Base-by-base conservation (phyloP, 495 filamentous ascomycete genomes). In the Tuber borchii region DNA sequence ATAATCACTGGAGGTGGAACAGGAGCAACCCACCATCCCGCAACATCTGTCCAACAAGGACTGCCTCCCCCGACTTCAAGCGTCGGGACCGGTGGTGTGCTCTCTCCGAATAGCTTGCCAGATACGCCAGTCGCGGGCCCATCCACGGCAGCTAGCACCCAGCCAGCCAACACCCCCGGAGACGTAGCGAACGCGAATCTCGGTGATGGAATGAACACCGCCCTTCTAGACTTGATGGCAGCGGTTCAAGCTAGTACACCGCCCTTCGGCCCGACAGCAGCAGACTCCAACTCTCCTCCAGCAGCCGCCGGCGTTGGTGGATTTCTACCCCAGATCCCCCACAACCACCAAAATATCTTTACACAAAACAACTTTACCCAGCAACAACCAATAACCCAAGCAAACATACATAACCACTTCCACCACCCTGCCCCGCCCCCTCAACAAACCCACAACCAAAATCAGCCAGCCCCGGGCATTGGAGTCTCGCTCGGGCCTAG, bases 401-500 rank as follows among this genome's bases (percentile, higher is more conserved):
- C 26, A 65, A 65, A 34, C 12, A 65, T 65, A 26, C 56, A 31
- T 34, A 65, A 65, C 56, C 56, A 65, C 26, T 65, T 65, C 16
- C 56, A 65, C 9, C 56, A 65, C 56, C 56, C 56, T 31, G 26
- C 26, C 8, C 56, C 56, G 0, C 56, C 26, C 56, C 56, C 56
- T 34, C 56, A 65, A 17, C 56, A 65, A 65, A 79, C 77, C 20
- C 75, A 79, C 20, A 40, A 42, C 56, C 76, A 78, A 14, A 77
- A 77, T 5, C 56, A 65, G 26, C 56, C 56, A 6, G 56, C 56
- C 26, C 56, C 56, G 6, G 56, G 56, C 56, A 65, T 65, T 17
- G 56, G 56, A 2, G 39, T 78, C 43, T 78, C 76, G 39, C 71
- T 79, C 2, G 56, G 56, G 8, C 78, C 78, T 37, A 71, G 78